Evolutionary conservation across 441 rosid genomes (phyloP).

Genomic region (Pelargonium exstipulatum): DNA sequence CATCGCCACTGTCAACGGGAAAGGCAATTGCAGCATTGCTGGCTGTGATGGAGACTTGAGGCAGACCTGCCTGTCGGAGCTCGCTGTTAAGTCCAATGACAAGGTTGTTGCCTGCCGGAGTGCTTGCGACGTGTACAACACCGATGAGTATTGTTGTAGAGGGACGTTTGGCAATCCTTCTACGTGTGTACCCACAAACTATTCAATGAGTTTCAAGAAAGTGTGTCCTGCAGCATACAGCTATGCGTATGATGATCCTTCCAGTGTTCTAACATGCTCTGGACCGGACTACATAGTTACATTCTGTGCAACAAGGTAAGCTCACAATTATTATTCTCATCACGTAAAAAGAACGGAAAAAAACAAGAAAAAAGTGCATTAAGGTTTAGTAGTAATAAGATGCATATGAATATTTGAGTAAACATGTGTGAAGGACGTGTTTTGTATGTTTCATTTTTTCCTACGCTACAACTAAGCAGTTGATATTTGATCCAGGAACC

Average conservation of each 20-base stretch:
- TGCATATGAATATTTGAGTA: too few species aligned
- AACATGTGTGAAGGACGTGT: too few species aligned
- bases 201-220: slow-evolving; percentile 71
- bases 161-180: slow-evolving; percentile 63
- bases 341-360: background rate
- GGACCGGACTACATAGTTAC: slow-evolving; percentile 66
- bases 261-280: slow-evolving; percentile 68
- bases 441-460: too few species aligned
- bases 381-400: too few species aligned
- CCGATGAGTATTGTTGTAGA: slow-evolving; percentile 84
- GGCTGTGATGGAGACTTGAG: slow-evolving; percentile 69
- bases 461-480: too few species aligned
- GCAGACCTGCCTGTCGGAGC: slow-evolving; percentile 53
- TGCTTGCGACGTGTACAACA: slow-evolving; percentile 85
- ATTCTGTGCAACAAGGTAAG: slow-evolving; percentile 64
- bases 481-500: slow-evolving; percentile 38
- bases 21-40: slow-evolving; percentile 59
- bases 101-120: slow-evolving; percentile 71
- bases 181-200: slow-evolving; percentile 61
- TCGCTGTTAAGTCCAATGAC: slow-evolving; percentile 51
- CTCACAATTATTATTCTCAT: background rate
- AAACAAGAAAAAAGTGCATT: background rate
- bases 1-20: slow-evolving; percentile 61
- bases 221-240: slow-evolving; percentile 90
- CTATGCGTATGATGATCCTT: slow-evolving; percentile 91